Conservation (phyloP, 352 stramenopile species). For the Aphanomyces cochlioides region DNA sequence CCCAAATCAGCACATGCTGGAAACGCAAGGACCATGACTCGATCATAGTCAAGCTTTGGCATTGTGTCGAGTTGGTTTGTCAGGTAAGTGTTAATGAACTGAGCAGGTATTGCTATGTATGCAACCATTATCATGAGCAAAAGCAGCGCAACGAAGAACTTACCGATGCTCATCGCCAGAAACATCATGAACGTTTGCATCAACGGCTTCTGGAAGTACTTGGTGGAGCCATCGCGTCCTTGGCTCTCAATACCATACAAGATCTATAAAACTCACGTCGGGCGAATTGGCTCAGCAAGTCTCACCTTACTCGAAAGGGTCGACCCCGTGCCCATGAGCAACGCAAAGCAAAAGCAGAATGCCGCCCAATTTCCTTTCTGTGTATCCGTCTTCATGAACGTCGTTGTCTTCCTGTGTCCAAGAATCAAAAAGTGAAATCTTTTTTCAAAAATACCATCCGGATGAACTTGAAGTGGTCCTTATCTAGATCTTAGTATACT, state of each 20-base stretch:
- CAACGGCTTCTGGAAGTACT: constrained; percentile 62
- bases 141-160: not conserved
- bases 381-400: not conserved
- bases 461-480: constrained; percentile 26
- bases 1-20: constrained; percentile 68
- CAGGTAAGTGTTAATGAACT: constrained; percentile 21
- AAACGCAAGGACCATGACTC: constrained; percentile 55
- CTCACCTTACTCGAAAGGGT: constrained; percentile 31
- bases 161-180: constrained; percentile 54
- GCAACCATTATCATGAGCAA: not conserved
- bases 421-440: not conserved
- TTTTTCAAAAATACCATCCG: constrained; percentile 3
- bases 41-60: constrained; percentile 11
- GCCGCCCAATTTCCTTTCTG: constrained; percentile 5
- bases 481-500: constrained; percentile 10
- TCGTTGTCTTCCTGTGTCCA: no score
- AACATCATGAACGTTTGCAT: constrained; percentile 85
- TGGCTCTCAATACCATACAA: constrained; percentile 57
- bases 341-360: constrained; percentile 30
- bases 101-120: constrained; percentile 24
- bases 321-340: constrained; percentile 30
- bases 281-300: not conserved
- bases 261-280: constrained; percentile 35
- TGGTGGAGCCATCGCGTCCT: constrained; percentile 42
- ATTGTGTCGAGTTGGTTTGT: constrained; percentile 11